Percentiles rank a stretch among this genome's conserved stretches.
Conservation (phyloP, 768 basidiomycete species). For the Lentinula edodes region DNA sequence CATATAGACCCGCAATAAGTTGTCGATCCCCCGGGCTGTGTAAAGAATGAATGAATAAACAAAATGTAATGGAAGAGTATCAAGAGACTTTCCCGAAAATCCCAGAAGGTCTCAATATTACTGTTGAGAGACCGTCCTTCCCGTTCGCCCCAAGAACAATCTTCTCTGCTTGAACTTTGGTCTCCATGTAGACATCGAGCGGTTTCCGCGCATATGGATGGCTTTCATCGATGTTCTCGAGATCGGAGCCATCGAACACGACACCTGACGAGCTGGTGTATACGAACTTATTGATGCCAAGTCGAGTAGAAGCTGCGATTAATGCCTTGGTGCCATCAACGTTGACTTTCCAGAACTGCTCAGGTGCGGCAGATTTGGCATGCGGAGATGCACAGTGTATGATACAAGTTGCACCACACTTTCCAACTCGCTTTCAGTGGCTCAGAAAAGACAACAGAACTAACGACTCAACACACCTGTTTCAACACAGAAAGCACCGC, state of each 20-base stretch:
- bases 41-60: background rate
- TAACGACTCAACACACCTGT: conserved; percentile 29
- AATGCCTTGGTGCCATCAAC: conserved; percentile 64
- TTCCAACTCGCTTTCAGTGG: too few relatives aligned
- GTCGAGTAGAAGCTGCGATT: conserved; percentile 47
- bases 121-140: conserved; percentile 53
- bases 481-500: conserved; percentile 46
- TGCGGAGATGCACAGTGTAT: conserved; percentile 65
- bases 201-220: conserved; percentile 44
- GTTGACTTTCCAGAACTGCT: conserved; percentile 66
- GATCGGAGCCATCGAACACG: conserved; percentile 50
- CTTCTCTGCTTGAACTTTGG: conserved; percentile 64
- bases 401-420: conserved; percentile 44
- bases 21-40: conserved; percentile 64
- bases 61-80: too few relatives aligned
- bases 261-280: conserved; percentile 69
- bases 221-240: conserved; percentile 65
- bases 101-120: conserved; percentile 63
- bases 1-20: conserved; percentile 46
- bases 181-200: conserved; percentile 65
- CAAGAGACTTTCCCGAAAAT: conserved; percentile 56
- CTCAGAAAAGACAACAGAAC: conserved; percentile 30
- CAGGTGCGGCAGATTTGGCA: conserved; percentile 39
- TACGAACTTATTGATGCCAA: conserved; percentile 53
- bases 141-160: conserved; percentile 61